Evolutionary conservation across 2,329 filamentous ascomycete species (phyloP), one percentile per base, ranked within the genome.

Genomic region (Sarocladium strictum): DNA sequence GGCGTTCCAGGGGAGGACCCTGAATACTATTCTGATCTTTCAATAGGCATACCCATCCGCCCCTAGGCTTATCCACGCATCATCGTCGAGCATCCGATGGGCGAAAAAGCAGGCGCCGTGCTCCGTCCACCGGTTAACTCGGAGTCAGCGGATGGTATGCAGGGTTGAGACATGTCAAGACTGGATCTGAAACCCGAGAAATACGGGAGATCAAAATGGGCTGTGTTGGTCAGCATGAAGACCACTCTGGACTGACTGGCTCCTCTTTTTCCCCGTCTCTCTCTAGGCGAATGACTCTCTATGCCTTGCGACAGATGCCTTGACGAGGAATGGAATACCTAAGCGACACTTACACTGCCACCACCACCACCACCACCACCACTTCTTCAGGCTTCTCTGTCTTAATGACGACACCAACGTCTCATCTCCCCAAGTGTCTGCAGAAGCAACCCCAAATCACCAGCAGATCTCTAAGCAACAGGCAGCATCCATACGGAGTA

Each of bases 151-250:
- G 12, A n/a, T n/a, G n/a, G 7, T 6, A 38, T 38, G 35, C 35
- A 38, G 35, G 35, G 35, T 7, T 15, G 40, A 24, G 40, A 24
- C 40, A 9, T 43, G 40, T 21, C 17, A 43, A 43, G 15, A 7
- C 40, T 43, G 40, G 21, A 23, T 43, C 17, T 43, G 40, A 43
- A 43, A 43, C 40, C 40, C 40, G 40, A 43, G 40, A 19, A 43
- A 43, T 43, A 43, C 40, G 35, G 35, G n/a, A 38, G 12, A 38
- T 15, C 11, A n/a, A n/a, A n/a, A n/a, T n/a, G n/a, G n/a, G n/a
- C n/a, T n/a, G n/a, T n/a, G n/a, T n/a, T n/a, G n/a, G n/a, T n/a
- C n/a, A n/a, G n/a, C 35, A n/a, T 19, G 35, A n/a, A n/a, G n/a
- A 19, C 11, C 35, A 38, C 6, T 15, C 6, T 6, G n/a, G n/a